A percentile compares a stretch with the other conserved stretches of the same genome.
Conservation (phyloP, 164 flowering plant genomes). For the Pachysandra terminalis region DNA sequence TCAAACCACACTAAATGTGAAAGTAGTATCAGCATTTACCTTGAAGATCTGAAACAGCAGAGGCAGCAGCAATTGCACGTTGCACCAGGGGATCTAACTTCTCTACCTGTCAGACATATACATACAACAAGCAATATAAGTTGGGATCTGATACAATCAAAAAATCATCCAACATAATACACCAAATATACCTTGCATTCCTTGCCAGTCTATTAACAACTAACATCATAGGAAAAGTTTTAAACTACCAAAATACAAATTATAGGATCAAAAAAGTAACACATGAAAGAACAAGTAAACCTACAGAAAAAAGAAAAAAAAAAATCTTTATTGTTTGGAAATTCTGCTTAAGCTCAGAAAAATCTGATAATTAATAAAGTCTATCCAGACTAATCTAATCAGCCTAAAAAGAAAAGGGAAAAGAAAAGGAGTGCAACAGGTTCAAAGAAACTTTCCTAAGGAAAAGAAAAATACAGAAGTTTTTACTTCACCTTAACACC, state of each 20-base stretch:
- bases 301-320: no score
- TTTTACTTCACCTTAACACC: constrained; percentile 55
- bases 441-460: not conserved
- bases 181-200: not conserved
- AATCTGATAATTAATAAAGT: not conserved
- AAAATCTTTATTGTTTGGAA: no score
- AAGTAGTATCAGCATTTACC: constrained; percentile 32
- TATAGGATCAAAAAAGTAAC: not conserved
- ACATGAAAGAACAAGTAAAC: no score
- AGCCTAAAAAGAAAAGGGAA: not conserved
- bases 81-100: constrained; percentile 74
- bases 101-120: constrained; percentile 48
- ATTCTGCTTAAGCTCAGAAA: no score
- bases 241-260: no score
- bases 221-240: not conserved
- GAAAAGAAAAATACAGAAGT: not conserved
- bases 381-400: not conserved
- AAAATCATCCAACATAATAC: not conserved
- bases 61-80: constrained; percentile 72
- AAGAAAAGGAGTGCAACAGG: not conserved
- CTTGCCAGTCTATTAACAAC: not conserved
- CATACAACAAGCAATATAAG: constrained; percentile 2
- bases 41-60: constrained; percentile 64
- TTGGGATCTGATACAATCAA: not conserved
- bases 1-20: not conserved